These are phyloP conservation scores for Apostasia ramifera DNA, from an alignment of 106 monocot species.

Conservation along the genomic window DNA sequence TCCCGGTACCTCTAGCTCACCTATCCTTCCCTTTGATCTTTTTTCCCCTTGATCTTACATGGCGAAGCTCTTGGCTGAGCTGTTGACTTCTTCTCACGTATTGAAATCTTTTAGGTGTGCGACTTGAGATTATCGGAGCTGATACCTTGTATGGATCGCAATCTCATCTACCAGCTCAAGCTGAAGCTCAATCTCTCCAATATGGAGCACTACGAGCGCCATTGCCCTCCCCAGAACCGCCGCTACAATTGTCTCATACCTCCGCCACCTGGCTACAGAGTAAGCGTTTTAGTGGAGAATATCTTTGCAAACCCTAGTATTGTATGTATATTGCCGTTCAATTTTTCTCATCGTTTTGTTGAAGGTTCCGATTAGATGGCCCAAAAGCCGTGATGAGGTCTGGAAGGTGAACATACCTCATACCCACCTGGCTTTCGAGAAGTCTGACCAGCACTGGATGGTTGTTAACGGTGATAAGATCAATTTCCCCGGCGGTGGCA, in stretches of 20 bases:
- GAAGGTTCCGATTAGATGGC: constrained; percentile 73
- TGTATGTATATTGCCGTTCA: background rate
- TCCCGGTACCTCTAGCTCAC: constrained; percentile 29
- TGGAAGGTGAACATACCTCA: constrained; percentile 86
- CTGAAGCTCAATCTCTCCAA: constrained; percentile 49
- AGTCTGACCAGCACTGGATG: constrained; percentile 93
- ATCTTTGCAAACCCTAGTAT: background rate
- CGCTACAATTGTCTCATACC: constrained; percentile 81
- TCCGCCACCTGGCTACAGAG: constrained; percentile 62
- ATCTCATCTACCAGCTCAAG: constrained; percentile 67
- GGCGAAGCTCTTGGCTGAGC: background rate
- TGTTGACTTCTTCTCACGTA: background rate
- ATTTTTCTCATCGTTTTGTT: background rate
- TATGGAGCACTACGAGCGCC: constrained; percentile 96
- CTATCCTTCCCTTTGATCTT: background rate
- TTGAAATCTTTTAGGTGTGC: constrained; percentile 41
- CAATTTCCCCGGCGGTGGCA: constrained; percentile 80
- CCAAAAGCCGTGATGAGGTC: constrained; percentile 63
- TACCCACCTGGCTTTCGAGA: constrained; percentile 64
- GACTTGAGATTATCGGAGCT: constrained; percentile 64
- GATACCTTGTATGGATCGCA: constrained; percentile 82
- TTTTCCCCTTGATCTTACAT: background rate
- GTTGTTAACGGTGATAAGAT: constrained; percentile 79
- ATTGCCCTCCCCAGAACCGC: constrained; percentile 50
- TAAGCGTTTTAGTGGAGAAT: background rate